Evolutionary conservation across 192 early-diverging fungal species (phyloP).

Genomic region (Mortierella antarctica): DNA sequence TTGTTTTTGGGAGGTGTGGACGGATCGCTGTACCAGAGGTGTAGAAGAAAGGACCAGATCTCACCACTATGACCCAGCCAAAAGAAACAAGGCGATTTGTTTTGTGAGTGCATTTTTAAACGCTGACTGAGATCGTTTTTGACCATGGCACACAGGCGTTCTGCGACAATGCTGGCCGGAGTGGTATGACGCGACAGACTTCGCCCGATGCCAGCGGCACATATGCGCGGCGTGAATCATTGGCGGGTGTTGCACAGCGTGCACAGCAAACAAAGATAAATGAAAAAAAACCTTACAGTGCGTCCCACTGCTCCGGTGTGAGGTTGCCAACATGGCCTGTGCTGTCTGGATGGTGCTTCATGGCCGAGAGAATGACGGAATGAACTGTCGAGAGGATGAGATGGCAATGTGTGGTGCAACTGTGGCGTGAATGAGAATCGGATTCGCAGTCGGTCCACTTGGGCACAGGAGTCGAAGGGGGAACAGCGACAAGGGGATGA

Average conservation of each 20-base stretch:
- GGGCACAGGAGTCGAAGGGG: not conserved
- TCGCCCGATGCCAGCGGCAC: too few species aligned
- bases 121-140: too few species aligned
- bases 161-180: too few species aligned
- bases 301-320: slow-evolving; percentile 45
- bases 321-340: slow-evolving; percentile 43
- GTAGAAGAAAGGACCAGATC: slow-evolving; percentile 49
- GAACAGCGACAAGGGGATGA: not conserved
- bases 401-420: not conserved
- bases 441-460: not conserved
- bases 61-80: slow-evolving; percentile 25
- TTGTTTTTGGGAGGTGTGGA: slow-evolving; percentile 14
- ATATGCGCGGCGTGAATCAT: too few species aligned
- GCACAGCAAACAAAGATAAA: not conserved
- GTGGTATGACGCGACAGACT: too few species aligned
- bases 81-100: slow-evolving; percentile 1
- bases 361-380: not conserved
- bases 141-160: too few species aligned
- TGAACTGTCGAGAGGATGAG: not conserved
- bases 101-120: slow-evolving; percentile 2
- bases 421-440: slow-evolving; percentile 34
- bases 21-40: slow-evolving; percentile 52
- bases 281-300: slow-evolving; percentile 26
- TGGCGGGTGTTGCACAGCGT: not conserved
- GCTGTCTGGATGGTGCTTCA: slow-evolving; percentile 15